Conservation (phyloP, 805 yeast genomes). For the Hanseniaspora hatyaiensis region DNA sequence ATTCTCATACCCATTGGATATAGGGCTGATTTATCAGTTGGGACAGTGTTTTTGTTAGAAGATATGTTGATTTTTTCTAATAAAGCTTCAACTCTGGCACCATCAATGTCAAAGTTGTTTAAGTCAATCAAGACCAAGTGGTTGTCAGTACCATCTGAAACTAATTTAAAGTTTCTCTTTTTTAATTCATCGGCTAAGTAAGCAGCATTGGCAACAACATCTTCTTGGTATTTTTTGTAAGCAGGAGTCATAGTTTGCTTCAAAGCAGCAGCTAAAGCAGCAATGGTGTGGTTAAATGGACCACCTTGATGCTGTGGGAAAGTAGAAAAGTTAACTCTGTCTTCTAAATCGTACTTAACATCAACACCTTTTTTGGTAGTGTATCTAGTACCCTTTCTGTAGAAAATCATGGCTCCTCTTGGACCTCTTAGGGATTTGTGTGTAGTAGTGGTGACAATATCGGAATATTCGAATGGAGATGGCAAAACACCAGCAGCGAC, state of each 20-base stretch:
- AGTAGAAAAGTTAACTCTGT: slow-evolving; percentile 86
- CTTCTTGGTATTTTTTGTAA: slow-evolving; percentile 72
- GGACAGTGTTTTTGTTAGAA: slow-evolving; percentile 89
- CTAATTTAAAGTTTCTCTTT: slow-evolving; percentile 58
- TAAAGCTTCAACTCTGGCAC: slow-evolving; percentile 88
- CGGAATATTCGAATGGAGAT: slow-evolving; percentile 87
- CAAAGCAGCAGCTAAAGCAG: slow-evolving; percentile 90
- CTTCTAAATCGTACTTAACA: slow-evolving; percentile 74
- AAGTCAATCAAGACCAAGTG: slow-evolving; percentile 81
- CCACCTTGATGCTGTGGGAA: slow-evolving; percentile 99
- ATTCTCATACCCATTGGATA: slow-evolving; percentile 94
- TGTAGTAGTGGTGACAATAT: slow-evolving; percentile 94
- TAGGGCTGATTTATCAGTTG: slow-evolving; percentile 90
- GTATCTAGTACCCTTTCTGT: slow-evolving; percentile 84
- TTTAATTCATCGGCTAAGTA: slow-evolving; percentile 59
- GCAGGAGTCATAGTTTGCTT: slow-evolving; percentile 86
- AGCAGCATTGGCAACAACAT: slow-evolving; percentile 72
- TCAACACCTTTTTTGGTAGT: slow-evolving; percentile 77
- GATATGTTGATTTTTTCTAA: slow-evolving; percentile 87
- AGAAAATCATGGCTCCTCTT: slow-evolving; percentile 96
- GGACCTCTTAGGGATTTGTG: slow-evolving; percentile 98
- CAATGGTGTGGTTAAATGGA: slow-evolving; percentile 95
- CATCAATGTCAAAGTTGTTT: slow-evolving; percentile 68
- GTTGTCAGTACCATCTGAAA: slow-evolving; percentile 88
- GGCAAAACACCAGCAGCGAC: slow-evolving; percentile 90